Evolutionary conservation across 2,329 filamentous ascomycete species (phyloP).

Genomic region (Trichoderma koningii): DNA sequence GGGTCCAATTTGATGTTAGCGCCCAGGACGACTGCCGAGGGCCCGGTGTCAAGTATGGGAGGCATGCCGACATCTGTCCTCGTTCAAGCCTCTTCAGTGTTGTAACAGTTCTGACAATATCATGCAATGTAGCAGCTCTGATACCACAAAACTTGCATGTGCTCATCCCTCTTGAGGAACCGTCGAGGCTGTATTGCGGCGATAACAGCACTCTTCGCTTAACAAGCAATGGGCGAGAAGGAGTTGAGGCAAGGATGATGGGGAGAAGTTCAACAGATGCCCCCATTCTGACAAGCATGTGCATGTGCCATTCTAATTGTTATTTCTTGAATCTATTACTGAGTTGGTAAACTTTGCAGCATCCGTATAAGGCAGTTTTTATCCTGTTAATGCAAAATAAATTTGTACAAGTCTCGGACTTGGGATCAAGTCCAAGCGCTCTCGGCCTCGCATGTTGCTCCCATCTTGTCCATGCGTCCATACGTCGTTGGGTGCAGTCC

Average conservation of each 20-base stretch:
- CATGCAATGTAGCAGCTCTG: constrained; percentile 1
- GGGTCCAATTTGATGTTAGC: neutral
- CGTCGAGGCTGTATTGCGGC: neutral
- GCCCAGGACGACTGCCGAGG: neutral
- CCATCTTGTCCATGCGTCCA: neutral
- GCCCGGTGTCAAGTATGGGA: neutral
- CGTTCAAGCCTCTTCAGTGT: neutral
- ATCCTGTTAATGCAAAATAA: constrained; percentile 2
- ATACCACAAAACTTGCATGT: neutral
- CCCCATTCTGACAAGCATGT: too few relatives aligned
- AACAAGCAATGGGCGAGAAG: neutral
- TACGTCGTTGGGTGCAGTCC: neutral
- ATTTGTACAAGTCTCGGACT: neutral
- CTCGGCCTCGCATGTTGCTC: neutral
- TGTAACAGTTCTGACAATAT: neutral
- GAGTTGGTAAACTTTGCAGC: constrained; percentile 18
- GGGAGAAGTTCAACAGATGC: too few relatives aligned
- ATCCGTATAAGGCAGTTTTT: constrained; percentile 16
- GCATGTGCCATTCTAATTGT: neutral
- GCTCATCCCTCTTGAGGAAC: neutral
- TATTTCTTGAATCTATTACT: constrained; percentile 8
- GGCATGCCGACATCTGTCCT: neutral
- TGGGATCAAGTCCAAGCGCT: neutral
- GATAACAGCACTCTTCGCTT: neutral
- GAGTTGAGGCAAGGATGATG: too few relatives aligned